Conservation (phyloP, 768 basidiomycete species). For the Amanita brunnescens region DNA sequence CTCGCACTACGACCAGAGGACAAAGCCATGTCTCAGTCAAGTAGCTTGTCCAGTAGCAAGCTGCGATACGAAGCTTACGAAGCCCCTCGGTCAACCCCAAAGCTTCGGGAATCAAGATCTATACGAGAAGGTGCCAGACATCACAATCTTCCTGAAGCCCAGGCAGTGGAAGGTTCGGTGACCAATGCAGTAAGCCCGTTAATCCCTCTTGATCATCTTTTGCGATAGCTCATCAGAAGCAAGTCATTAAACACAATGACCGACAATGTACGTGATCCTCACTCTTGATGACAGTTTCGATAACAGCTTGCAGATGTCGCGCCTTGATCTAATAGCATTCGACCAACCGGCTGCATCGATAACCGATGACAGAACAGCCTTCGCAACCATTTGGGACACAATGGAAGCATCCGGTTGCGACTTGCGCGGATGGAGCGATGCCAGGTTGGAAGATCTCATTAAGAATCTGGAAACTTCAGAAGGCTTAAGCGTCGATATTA, state of each 20-base stretch:
- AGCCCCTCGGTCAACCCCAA: slow-evolving; percentile 36
- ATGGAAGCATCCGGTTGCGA: slow-evolving; percentile 29
- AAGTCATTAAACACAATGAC: slow-evolving; percentile 6
- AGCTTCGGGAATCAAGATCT: not conserved
- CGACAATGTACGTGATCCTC: not conserved
- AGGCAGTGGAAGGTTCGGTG: not conserved
- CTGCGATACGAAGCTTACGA: slow-evolving; percentile 69
- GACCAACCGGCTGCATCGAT: slow-evolving; percentile 42
- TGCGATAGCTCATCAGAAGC: not conserved
- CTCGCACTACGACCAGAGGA: not conserved
- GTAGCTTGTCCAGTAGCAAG: slow-evolving; percentile 27
- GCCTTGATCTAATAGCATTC: slow-evolving; percentile 60
- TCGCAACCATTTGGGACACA: slow-evolving; percentile 50
- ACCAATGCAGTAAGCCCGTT: not conserved
- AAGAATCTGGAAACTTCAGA: slow-evolving; percentile 42
- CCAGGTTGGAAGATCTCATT: slow-evolving; percentile 43
- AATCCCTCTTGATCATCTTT: not conserved
- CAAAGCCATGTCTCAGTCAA: slow-evolving; percentile 4
- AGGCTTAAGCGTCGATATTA: slow-evolving; percentile 35
- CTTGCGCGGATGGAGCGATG: slow-evolving; percentile 63
- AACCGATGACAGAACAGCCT: slow-evolving; percentile 19
- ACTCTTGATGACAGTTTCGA: not conserved
- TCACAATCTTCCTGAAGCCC: not conserved
- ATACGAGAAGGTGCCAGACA: not conserved
- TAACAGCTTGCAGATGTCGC: slow-evolving; percentile 19